These are phyloP conservation scores for Podaxis sp. DNA, from an alignment of 768 basidiomycete species.

Conservation along the genomic window DNA sequence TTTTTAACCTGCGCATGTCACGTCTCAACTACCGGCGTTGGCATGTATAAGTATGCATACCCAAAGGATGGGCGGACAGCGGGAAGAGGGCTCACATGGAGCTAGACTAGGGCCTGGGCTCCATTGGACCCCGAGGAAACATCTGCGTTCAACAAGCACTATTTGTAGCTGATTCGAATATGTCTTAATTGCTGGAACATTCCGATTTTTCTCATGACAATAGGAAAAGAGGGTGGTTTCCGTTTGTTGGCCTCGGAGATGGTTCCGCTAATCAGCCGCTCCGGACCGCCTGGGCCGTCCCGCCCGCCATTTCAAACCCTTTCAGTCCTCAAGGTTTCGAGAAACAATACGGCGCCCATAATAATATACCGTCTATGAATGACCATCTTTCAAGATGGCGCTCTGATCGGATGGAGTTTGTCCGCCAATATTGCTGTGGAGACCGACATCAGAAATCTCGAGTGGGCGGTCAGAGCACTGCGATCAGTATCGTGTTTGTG, in stretches of 20 bases:
- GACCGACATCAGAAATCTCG: neutral
- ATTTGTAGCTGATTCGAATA: no score
- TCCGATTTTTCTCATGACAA: neutral
- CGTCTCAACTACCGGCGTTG: neutral
- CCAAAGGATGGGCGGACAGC: neutral
- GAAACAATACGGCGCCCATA: neutral
- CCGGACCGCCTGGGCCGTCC: neutral
- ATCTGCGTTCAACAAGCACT: no score
- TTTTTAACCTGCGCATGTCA: neutral
- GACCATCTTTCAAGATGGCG: neutral
- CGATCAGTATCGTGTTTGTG: neutral
- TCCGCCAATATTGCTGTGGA: neutral
- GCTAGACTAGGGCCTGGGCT: no score
- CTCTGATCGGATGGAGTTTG: neutral
- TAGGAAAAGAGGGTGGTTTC: neutral
- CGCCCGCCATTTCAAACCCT: neutral
- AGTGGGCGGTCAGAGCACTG: neutral
- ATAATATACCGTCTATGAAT: neutral
- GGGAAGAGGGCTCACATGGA: neutral
- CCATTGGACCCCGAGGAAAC: no score
- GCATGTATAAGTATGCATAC: neutral
- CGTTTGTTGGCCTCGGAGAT: neutral
- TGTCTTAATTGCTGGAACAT: neutral
- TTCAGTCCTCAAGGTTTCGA: neutral
- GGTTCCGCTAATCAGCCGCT: neutral